Percentiles rank a stretch among this genome's conserved stretches.
These are phyloP conservation scores for Phytophthora pluvialis DNA, from an alignment of 352 stramenopile species.

Conservation along the genomic window DNA sequence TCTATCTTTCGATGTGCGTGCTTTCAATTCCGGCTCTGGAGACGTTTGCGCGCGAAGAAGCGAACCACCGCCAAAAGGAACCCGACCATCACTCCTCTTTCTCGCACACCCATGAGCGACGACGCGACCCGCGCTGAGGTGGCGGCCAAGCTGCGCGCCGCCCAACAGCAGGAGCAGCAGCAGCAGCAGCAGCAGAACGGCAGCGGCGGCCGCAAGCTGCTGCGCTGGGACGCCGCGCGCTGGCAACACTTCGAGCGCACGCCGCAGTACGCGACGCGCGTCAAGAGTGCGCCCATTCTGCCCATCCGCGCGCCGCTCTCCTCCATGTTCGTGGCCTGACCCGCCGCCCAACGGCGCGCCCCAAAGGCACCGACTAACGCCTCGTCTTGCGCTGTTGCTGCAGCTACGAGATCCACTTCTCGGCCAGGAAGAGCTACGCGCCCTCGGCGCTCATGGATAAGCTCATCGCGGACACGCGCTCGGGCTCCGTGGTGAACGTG, in stretches of 20 bases:
- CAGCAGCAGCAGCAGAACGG: not conserved
- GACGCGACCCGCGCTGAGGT: conserved; percentile 39
- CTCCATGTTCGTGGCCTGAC: conserved; percentile 57
- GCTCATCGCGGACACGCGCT: conserved; percentile 68
- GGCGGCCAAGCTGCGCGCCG: conserved; percentile 48
- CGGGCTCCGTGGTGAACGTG: conserved; percentile 69
- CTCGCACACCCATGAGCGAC: conserved; percentile 34
- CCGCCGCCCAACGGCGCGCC: not conserved
- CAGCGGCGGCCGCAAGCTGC: conserved; percentile 63
- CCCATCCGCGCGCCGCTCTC: conserved; percentile 85
- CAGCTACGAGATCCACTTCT: conserved; percentile 88
- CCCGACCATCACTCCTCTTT: conserved; percentile 37
- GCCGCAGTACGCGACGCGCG: conserved; percentile 55
- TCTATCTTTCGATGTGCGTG: not conserved
- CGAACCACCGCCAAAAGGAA: conserved; percentile 19
- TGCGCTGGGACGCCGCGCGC: conserved; percentile 66
- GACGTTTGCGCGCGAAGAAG: conserved; percentile 15
- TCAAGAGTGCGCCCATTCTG: conserved; percentile 65
- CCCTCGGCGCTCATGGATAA: conserved; percentile 85
- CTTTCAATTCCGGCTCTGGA: conserved; percentile 21
- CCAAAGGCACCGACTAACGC: not conserved
- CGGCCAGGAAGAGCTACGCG: conserved; percentile 58
- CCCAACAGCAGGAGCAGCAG: conserved; percentile 23
- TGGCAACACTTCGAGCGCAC: conserved; percentile 72
- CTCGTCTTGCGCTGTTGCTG: not conserved